Evolutionary conservation across 805 yeast genomes (phyloP).

Genomic region (Priceomyces haplophilus): DNA sequence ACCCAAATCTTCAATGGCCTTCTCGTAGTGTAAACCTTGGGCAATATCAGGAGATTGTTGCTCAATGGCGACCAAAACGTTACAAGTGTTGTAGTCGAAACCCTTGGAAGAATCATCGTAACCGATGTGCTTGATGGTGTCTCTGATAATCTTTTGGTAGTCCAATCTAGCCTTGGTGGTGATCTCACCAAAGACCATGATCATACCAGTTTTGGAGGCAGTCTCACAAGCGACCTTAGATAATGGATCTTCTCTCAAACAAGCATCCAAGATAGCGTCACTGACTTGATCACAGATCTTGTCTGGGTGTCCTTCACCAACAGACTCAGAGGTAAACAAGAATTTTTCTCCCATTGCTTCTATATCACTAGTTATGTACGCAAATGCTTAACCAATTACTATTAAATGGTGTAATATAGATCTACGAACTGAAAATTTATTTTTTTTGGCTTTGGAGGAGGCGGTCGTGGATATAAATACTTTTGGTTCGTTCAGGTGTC

Average conservation of each 20-base stretch:
- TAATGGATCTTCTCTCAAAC: conserved; percentile 90
- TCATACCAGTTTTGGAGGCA: conserved; percentile 99
- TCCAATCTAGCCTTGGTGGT: conserved; percentile 95
- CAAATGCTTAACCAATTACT: neutral
- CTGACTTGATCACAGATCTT: conserved; percentile 98
- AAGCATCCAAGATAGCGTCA: conserved; percentile 97
- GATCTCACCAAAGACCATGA: conserved; percentile 98
- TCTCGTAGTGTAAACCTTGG: conserved; percentile 97
- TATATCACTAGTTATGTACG: neutral
- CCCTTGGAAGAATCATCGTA: conserved; percentile 96
- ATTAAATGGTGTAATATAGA: neutral
- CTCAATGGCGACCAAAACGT: conserved; percentile 97
- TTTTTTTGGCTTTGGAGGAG: neutral
- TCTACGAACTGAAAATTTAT: neutral
- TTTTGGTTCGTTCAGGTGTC: conserved; percentile 1
- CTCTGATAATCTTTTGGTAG: conserved; percentile 96
- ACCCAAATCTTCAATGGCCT: conserved; percentile 94
- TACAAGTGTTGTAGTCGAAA: conserved; percentile 98
- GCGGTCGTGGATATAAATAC: neutral
- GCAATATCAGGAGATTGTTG: conserved; percentile 99
- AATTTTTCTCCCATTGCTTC: conserved; percentile 34
- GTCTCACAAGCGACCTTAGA: conserved; percentile 99
- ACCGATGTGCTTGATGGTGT: conserved; percentile 97
- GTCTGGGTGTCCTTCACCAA: conserved; percentile 94
- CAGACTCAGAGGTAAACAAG: conserved; percentile 81